These are phyloP conservation scores for Kitagawia praeruptora DNA, from an alignment of 129 eudicot species.

Conservation along the genomic window DNA sequence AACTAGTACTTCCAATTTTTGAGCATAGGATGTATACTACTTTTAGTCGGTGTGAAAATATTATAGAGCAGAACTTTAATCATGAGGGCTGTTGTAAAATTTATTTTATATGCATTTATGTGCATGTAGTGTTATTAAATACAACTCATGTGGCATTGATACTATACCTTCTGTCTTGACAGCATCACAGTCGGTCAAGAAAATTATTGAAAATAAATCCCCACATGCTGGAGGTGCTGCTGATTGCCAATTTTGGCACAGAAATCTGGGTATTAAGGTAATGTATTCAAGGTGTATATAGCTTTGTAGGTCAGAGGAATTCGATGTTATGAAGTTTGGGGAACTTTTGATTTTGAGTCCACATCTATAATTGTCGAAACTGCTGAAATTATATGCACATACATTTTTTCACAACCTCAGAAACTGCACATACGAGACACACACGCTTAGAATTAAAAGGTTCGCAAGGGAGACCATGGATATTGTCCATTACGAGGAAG, in stretches of 20 bases:
- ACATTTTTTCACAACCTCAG: background rate
- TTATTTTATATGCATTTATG: background rate
- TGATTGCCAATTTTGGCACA: conserved; percentile 99
- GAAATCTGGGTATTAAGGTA: conserved; percentile 97
- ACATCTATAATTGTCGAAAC: background rate
- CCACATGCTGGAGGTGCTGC: conserved; percentile 99
- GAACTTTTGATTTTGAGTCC: background rate
- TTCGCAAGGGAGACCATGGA: no score
- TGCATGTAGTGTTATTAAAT: background rate
- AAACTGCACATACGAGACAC: no score
- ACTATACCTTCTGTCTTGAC: conserved; percentile 4
- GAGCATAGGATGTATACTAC: no score
- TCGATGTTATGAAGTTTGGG: background rate
- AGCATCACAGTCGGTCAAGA: conserved; percentile 99
- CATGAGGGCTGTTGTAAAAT: background rate
- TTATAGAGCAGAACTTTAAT: background rate
- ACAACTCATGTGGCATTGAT: background rate
- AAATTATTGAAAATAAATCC: conserved; percentile 96
- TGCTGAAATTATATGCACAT: background rate
- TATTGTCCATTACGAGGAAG: background rate
- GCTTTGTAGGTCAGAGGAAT: background rate
- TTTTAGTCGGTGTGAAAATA: no score
- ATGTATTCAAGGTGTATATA: background rate
- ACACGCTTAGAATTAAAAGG: no score
- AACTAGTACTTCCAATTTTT: no score